phyloP scores from a whole-genome alignment of 2,329 filamentous ascomycete genomes.

The Cladorrhinum sp. region DNA sequence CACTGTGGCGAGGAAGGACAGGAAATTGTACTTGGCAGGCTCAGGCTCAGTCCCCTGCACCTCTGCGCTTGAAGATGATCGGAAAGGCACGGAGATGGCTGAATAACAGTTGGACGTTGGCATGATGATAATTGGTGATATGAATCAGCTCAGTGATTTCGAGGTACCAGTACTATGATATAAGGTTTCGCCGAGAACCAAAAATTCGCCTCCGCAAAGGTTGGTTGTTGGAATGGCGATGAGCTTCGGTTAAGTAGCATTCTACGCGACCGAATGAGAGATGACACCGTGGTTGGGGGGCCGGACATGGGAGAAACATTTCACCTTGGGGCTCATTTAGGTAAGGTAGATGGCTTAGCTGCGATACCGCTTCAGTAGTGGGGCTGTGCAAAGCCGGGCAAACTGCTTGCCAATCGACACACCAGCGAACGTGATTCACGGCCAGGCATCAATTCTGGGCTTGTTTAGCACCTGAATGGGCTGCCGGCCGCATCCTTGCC shows the following conservation, averaged over 20 bases:
- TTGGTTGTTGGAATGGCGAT: too few relatives aligned
- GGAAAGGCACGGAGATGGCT: neutral
- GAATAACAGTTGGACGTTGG: neutral
- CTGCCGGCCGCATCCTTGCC: too few relatives aligned
- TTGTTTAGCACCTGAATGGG: too few relatives aligned
- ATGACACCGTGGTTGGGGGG: neutral
- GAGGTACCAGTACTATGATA: neutral
- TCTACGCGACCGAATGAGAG: neutral
- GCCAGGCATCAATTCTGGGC: too few relatives aligned
- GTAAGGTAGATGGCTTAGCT: too few relatives aligned
- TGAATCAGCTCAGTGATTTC: neutral
- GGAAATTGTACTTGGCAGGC: constrained; percentile 1
- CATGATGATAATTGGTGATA: neutral
- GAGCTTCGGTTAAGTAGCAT: neutral
- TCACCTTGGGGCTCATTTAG: neutral
- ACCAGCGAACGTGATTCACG: too few relatives aligned
- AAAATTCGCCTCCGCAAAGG: too few relatives aligned
- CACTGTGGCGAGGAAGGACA: constrained; percentile 1
- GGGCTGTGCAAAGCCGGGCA: too few relatives aligned
- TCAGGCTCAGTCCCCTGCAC: constrained; percentile 2
- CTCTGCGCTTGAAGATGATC: neutral
- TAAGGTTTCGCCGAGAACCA: neutral
- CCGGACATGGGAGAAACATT: too few relatives aligned
- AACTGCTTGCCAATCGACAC: too few relatives aligned
- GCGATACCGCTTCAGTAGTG: too few relatives aligned